Evolutionary conservation across 1,284 basidiomycete genomes (phyloP).

Genomic region (Apiotrichum montevideense): DNA sequence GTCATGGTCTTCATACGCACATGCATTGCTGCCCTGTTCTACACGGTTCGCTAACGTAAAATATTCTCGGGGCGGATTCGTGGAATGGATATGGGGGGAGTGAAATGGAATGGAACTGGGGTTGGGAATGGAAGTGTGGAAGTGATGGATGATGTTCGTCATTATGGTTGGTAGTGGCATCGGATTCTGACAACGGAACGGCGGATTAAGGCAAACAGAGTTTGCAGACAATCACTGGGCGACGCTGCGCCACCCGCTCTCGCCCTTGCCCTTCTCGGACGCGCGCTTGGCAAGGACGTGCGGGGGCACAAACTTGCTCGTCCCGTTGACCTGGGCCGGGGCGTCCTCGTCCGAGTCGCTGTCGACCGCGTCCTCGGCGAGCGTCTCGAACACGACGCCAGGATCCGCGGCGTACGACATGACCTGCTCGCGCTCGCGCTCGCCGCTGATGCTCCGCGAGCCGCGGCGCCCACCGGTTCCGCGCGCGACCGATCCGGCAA

Average conservation of each 20-base stretch:
- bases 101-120: too few species aligned
- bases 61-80: too few species aligned
- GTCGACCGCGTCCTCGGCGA: slow-evolving; percentile 27
- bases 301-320: slow-evolving; percentile 34
- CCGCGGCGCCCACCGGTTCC: slow-evolving; percentile 3
- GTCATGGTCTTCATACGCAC: not conserved
- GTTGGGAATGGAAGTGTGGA: too few species aligned
- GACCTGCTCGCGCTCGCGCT: slow-evolving; percentile 32
- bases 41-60: not conserved
- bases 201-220: too few species aligned
- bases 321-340: slow-evolving; percentile 9
- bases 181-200: too few species aligned
- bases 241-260: slow-evolving; percentile 34
- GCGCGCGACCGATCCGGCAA: not conserved
- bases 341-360: slow-evolving; percentile 15
- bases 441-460: slow-evolving; percentile 22
- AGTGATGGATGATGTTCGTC: too few species aligned
- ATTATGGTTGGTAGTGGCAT: too few species aligned
- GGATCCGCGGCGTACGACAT: slow-evolving; percentile 32
- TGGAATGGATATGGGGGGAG: too few species aligned
- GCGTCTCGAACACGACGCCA: slow-evolving; percentile 35
- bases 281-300: slow-evolving; percentile 32
- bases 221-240: not conserved
- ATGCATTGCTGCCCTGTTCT: slow-evolving; percentile 1
- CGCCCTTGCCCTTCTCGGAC: slow-evolving; percentile 11